Conservation (phyloP, 2,329 filamentous ascomycete species). For the Penicillium sclerotiorum region DNA sequence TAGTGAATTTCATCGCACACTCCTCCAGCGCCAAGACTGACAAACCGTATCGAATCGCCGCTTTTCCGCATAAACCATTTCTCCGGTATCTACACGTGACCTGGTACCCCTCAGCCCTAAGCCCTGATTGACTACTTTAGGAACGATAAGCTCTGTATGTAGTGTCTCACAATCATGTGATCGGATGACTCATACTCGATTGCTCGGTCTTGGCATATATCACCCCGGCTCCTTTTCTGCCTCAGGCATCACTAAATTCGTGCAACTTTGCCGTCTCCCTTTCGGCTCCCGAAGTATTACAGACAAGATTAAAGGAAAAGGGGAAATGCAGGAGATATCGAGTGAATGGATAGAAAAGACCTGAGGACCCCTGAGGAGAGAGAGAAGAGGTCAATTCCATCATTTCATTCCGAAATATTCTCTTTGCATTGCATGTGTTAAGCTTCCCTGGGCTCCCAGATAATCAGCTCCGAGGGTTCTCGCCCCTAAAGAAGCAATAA, state of each 20-base stretch:
- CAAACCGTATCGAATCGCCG: constrained; percentile 23
- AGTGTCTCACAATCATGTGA: neutral
- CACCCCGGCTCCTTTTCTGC: neutral
- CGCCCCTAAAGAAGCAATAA: constrained; percentile 28
- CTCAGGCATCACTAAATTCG: neutral
- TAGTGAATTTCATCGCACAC: constrained; percentile 48
- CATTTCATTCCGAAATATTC: neutral
- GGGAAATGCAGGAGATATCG: neutral
- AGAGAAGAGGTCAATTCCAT: neutral
- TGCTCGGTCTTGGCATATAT: neutral
- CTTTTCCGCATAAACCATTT: constrained; percentile 25
- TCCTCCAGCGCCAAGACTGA: constrained; percentile 38
- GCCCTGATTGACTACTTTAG: constrained; percentile 12
- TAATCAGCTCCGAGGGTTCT: constrained; percentile 23
- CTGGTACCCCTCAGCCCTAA: constrained; percentile 24
- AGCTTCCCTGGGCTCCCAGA: constrained; percentile 16
- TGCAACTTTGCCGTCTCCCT: neutral
- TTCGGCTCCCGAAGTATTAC: constrained; percentile 5
- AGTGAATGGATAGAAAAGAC: neutral
- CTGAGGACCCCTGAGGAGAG: neutral
- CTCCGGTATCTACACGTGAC: constrained; percentile 36
- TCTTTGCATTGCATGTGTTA: constrained; percentile 2
- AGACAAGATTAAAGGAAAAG: neutral
- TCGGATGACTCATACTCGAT: neutral
- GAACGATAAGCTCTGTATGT: neutral